These are phyloP conservation scores for Fusarium nematophilum DNA, from an alignment of 2,329 filamentous ascomycete genomes.

Conservation along the genomic window DNA sequence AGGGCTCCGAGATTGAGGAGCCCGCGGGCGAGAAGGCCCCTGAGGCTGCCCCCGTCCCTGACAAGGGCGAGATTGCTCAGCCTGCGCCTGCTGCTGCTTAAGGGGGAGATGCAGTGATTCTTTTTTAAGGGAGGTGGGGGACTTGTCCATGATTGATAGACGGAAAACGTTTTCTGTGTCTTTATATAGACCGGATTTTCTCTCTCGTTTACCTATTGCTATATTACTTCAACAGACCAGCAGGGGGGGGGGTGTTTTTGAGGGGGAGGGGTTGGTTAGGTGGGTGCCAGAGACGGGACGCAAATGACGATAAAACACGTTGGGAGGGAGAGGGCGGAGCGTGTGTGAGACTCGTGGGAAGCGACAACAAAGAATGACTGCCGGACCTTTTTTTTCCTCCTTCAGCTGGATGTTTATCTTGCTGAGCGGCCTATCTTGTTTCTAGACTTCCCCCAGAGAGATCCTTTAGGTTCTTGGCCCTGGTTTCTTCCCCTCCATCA, in stretches of 20 bases:
- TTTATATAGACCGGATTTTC: constrained; percentile 38
- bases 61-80: constrained; percentile 49
- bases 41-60: constrained; percentile 47
- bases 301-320: constrained; percentile 24
- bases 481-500: constrained; percentile 26
- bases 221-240: constrained; percentile 18
- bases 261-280: too few relatives aligned
- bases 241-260: background rate
- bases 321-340: constrained; percentile 22
- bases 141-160: constrained; percentile 28
- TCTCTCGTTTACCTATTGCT: constrained; percentile 34
- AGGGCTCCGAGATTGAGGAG: constrained; percentile 52
- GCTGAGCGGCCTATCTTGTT: constrained; percentile 12
- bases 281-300: constrained; percentile 22
- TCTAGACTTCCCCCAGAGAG: constrained; percentile 21
- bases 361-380: constrained; percentile 4
- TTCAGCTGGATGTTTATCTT: constrained; percentile 4
- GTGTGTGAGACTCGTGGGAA: constrained; percentile 20
- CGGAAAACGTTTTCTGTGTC: constrained; percentile 26
- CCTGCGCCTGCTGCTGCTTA: constrained; percentile 52
- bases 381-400: background rate
- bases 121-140: background rate
- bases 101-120: constrained; percentile 17
- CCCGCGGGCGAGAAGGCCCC: constrained; percentile 45
- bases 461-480: constrained; percentile 26